Evolutionary conservation across 1,139 yeast genomes (phyloP), one percentile per base, ranked within the genome.

Genomic region (Magnusiomyces sp.): DNA sequence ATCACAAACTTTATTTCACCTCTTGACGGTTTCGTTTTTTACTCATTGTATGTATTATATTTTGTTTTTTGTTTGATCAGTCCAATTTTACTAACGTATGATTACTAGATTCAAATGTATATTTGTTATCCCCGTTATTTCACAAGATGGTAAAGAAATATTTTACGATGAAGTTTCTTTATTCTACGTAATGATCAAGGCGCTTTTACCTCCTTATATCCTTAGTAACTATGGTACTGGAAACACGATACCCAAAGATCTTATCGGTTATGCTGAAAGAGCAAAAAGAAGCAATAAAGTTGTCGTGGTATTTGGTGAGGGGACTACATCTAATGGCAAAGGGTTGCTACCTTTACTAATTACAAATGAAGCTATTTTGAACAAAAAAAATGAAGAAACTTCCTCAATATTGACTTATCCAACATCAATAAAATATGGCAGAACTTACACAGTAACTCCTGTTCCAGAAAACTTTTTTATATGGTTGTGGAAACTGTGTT

Each of bases 311-410:
- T 68, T 70, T 50, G 62, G 61, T 2, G 73, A 70, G 53, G 72
- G 71, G 2, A 68, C 72, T 1, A 65, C 74, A 2, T 65, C 73
- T 6, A 71, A 70, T 47, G 73, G 74, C 13, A 57, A 66, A 31
- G 74, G 71, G 0, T 52, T 70, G 14, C 61, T 71, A 42, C 64
- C 71, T 5, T 53, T 63, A 6, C 20, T 37, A 11, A 40, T 40
- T 29, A 38, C 32, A 10, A 20, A 32, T 11, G 36, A 23, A 2
- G 40, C 40, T 31, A 9, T 23, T 19, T 5, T 23, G 14, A 14
- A 16, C 32, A 40, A 40, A 40, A 50, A 48, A 29, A n/a, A n/a
- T n/a, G 45, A 47, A 14, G 36, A 53, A 6, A 55, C 59, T n/a
- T 29, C 49, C 13, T 37, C 51, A 6, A 36, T 56, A 19, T 50